Conservation (phyloP, 2,329 filamentous ascomycete species). For the Epichloe aotearoae region DNA sequence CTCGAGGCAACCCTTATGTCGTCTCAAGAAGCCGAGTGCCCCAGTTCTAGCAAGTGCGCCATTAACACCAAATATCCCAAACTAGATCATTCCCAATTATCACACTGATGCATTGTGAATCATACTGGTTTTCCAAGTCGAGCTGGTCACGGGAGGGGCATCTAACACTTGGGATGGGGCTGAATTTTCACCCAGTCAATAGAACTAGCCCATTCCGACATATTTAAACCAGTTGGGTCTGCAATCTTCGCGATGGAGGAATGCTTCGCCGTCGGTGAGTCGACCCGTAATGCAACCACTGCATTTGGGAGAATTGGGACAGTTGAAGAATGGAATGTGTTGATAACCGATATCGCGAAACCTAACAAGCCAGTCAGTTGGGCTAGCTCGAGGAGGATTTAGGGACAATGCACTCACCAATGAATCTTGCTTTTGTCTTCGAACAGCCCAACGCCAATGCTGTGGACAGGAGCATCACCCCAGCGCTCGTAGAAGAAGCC, state of each 20-base stretch:
- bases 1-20: background rate
- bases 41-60: constrained; percentile 3
- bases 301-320: constrained; percentile 91
- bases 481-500: constrained; percentile 98
- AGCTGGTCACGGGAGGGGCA: background rate
- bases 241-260: constrained; percentile 83
- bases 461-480: constrained; percentile 96
- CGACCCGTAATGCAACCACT: constrained; percentile 73
- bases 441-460: constrained; percentile 82
- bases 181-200: background rate
- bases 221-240: constrained; percentile 96
- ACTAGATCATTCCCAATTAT: background rate
- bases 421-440: constrained; percentile 85
- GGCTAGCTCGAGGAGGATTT: too few relatives aligned
- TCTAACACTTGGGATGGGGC: background rate
- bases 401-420: constrained; percentile 47
- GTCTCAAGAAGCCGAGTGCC: background rate
- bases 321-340: constrained; percentile 98
- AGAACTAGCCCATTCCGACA: constrained; percentile 59
- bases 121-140: background rate
- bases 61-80: constrained; percentile 4
- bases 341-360: constrained; percentile 99
- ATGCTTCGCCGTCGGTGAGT: constrained; percentile 79
- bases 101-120: background rate
- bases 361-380: constrained; percentile 38